phyloP scores from a whole-genome alignment of 2,329 filamentous ascomycete genomes.

The Malbranchea cinnamomea region DNA sequence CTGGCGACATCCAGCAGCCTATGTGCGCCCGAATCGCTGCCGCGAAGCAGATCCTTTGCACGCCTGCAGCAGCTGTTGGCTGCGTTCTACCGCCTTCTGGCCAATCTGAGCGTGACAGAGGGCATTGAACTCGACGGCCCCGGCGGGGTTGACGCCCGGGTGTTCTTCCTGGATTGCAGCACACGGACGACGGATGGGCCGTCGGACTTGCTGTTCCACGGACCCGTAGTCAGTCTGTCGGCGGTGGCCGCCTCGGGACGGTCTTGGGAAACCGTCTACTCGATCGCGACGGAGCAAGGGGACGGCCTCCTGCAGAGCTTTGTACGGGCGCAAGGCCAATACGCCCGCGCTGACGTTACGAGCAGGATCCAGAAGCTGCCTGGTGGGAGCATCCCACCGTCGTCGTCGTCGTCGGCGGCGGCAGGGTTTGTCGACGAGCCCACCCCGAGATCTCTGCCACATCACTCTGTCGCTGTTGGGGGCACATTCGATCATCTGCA shows the following conservation, averaged over 20 bases:
- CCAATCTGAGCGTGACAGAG: slow-evolving; percentile 51
- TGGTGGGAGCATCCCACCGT: slow-evolving; percentile 1
- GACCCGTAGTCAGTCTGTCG: slow-evolving; percentile 28
- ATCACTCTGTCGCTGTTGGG: slow-evolving; percentile 61
- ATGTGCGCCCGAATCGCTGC: slow-evolving; percentile 33
- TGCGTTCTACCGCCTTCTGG: slow-evolving; percentile 62
- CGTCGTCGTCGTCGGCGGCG: not conserved
- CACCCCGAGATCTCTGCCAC: slow-evolving; percentile 15
- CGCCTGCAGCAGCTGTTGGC: slow-evolving; percentile 61
- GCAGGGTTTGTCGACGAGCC: not conserved
- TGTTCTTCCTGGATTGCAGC: slow-evolving; percentile 46
- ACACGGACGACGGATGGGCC: slow-evolving; percentile 22
- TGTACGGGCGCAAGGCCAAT: slow-evolving; percentile 1
- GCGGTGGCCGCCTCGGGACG: slow-evolving; percentile 40
- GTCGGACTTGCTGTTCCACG: no score
- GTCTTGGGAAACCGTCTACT: slow-evolving; percentile 51
- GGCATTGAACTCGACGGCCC: slow-evolving; percentile 49
- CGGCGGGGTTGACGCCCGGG: slow-evolving; percentile 58
- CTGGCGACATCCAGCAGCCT: slow-evolving; percentile 51
- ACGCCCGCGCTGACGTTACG: not conserved
- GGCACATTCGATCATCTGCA: slow-evolving; percentile 97
- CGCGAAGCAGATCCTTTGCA: slow-evolving; percentile 46
- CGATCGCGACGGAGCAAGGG: slow-evolving; percentile 49
- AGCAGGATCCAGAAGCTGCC: slow-evolving; percentile 5
- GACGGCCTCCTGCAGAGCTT: slow-evolving; percentile 40